Evolutionary conservation across 257 asterid genomes (phyloP).

Genomic region (Jacaranda mimosifolia): DNA sequence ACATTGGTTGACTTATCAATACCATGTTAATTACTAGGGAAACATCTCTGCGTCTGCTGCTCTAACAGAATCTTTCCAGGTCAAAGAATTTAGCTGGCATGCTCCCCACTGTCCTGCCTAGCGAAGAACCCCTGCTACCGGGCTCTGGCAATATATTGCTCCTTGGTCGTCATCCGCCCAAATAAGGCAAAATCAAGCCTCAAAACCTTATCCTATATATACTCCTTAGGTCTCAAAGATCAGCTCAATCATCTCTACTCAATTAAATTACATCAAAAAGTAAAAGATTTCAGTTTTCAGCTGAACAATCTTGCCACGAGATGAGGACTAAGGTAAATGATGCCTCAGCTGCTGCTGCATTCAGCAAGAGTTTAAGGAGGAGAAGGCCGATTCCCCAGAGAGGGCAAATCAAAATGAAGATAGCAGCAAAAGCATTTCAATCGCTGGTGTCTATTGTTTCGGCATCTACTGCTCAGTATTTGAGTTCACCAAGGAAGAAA

Average conservation of each 20-base stretch:
- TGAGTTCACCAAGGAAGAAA: constrained; percentile 43
- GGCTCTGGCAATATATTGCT: constrained; percentile 28
- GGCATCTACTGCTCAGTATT: constrained; percentile 40
- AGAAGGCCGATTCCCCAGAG: constrained; percentile 52
- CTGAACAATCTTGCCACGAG: neutral
- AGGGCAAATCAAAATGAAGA: constrained; percentile 70
- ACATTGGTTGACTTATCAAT: neutral
- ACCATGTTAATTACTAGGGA: neutral
- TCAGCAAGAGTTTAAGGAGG: constrained; percentile 34
- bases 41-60: neutral
- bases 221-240: neutral
- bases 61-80: constrained; percentile 35
- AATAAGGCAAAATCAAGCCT: neutral
- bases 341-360: constrained; percentile 31
- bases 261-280: neutral
- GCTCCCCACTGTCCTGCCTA: constrained; percentile 46
- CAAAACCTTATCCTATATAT: constrained; percentile 1
- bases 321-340: constrained; percentile 46
- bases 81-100: constrained; percentile 56
- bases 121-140: constrained; percentile 23
- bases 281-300: neutral
- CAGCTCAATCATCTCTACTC: neutral
- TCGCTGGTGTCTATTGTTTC: constrained; percentile 50
- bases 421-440: constrained; percentile 65
- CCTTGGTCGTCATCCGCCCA: constrained; percentile 30